Evolutionary conservation across 1,284 basidiomycete species (phyloP).

Genomic region (Stereum hirsutum): DNA sequence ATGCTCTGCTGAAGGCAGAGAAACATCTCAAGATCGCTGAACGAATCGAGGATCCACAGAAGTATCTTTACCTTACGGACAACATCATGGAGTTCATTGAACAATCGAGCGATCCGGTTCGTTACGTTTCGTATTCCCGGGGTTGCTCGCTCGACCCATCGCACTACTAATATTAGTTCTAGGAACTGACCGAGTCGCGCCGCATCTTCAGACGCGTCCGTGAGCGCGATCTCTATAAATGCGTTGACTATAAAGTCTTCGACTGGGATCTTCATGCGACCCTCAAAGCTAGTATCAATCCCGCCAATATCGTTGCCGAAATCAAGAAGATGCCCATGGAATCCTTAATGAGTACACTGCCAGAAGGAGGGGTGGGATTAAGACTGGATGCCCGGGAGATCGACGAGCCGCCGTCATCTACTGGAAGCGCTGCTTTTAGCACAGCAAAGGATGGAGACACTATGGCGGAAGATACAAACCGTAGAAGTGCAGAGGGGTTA

Average conservation of each 20-base stretch:
- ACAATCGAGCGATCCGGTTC: slow-evolving; percentile 37
- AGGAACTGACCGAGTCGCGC: slow-evolving; percentile 52
- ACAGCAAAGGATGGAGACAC: slow-evolving; percentile 9
- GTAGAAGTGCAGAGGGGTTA: too few species aligned
- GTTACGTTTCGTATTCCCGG: slow-evolving; percentile 7
- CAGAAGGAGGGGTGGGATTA: slow-evolving; percentile 2
- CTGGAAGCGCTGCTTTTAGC: too few species aligned
- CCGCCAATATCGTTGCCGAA: slow-evolving; percentile 42
- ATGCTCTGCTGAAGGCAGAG: slow-evolving; percentile 60
- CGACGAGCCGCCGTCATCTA: too few species aligned
- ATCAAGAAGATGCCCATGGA: too few species aligned
- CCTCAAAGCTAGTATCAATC: slow-evolving; percentile 38
- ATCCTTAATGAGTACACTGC: slow-evolving; percentile 9
- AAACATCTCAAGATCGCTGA: slow-evolving; percentile 48
- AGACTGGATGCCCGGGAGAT: slow-evolving; percentile 10
- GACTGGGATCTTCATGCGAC: slow-evolving; percentile 32
- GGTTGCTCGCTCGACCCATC: too few species aligned
- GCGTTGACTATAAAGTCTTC: slow-evolving; percentile 61
- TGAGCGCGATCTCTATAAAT: slow-evolving; percentile 54
- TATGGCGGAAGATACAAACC: slow-evolving; percentile 11
- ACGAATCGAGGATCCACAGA: slow-evolving; percentile 44
- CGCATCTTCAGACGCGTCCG: slow-evolving; percentile 51
- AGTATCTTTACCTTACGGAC: slow-evolving; percentile 60
- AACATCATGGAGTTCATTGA: slow-evolving; percentile 53
- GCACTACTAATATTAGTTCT: too few species aligned